Percentiles rank a stretch among this genome's conserved stretches.
Conservation (phyloP, 2,329 filamentous ascomycete species). For the Chaetomiaceae sp. region DNA sequence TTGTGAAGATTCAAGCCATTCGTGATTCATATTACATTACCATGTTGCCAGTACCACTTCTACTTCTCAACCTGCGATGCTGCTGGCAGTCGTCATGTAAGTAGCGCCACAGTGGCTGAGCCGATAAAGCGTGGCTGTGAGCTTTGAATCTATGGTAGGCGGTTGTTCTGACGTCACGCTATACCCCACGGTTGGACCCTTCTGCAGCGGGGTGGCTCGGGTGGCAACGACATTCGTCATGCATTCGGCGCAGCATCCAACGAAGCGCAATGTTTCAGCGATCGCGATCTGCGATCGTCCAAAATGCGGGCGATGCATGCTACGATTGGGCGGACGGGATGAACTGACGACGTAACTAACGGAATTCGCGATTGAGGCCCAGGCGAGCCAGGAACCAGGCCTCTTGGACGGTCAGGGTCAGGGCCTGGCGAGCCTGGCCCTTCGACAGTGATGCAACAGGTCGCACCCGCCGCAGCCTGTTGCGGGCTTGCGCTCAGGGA, state of each 20-base stretch:
- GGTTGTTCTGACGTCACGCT: background rate
- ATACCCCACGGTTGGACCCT: background rate
- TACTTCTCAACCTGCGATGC: no score
- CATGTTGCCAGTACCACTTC: no score
- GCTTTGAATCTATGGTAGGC: no score
- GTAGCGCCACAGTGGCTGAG: no score
- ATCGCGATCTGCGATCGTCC: slow-evolving; percentile 6
- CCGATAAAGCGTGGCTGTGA: no score
- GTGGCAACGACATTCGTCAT: background rate
- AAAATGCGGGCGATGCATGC: background rate
- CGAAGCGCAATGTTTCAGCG: slow-evolving; percentile 3
- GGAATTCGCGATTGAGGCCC: background rate
- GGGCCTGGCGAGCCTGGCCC: no score
- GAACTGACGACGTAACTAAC: background rate
- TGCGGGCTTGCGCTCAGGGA: no score
- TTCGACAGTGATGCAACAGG: slow-evolving; percentile 15
- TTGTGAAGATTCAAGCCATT: no score
- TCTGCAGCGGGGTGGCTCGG: background rate
- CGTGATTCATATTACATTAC: no score
- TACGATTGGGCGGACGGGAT: background rate
- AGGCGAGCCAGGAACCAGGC: background rate
- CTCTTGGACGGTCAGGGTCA: background rate
- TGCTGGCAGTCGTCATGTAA: no score
- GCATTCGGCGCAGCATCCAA: background rate
- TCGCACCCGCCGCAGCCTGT: background rate